Evolutionary conservation across 257 asterid genomes (phyloP).

Genomic region (Anisodus acutangulus): DNA sequence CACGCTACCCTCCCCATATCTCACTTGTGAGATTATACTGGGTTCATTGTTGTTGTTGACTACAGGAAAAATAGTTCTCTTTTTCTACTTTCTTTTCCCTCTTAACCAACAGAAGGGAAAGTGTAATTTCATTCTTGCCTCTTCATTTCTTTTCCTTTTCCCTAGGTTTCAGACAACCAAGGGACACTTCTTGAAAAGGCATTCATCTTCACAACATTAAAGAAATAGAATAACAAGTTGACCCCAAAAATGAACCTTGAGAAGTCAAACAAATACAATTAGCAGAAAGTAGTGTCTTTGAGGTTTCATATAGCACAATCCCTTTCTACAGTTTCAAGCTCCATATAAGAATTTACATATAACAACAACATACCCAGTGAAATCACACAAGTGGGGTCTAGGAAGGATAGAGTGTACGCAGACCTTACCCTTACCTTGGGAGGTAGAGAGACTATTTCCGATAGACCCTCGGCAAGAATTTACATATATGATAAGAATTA

Average conservation of each 20-base stretch:
- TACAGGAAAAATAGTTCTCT: no score
- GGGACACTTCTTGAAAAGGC: background rate
- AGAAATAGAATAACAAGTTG: background rate
- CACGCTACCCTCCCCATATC: no score
- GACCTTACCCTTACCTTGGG: no score
- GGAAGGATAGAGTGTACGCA: no score
- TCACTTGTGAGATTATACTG: no score
- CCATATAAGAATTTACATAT: background rate
- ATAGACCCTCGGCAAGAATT: no score
- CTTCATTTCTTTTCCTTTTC: background rate
- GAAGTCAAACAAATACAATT: background rate
- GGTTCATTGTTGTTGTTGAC: no score
- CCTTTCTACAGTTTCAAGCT: conserved; percentile 11
- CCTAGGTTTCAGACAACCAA: background rate
- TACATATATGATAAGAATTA: no score
- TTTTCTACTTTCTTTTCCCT: background rate
- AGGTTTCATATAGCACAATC: conserved; percentile 1
- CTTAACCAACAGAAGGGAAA: background rate
- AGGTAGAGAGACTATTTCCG: no score
- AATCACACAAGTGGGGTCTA: no score
- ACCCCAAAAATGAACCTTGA: background rate
- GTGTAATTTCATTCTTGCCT: background rate
- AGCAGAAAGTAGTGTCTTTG: background rate
- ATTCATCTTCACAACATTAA: background rate
- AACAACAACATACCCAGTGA: no score